These are phyloP conservation scores for Microbotryomycetes sp. DNA, from an alignment of 1,284 basidiomycete species.

Conservation along the genomic window DNA sequence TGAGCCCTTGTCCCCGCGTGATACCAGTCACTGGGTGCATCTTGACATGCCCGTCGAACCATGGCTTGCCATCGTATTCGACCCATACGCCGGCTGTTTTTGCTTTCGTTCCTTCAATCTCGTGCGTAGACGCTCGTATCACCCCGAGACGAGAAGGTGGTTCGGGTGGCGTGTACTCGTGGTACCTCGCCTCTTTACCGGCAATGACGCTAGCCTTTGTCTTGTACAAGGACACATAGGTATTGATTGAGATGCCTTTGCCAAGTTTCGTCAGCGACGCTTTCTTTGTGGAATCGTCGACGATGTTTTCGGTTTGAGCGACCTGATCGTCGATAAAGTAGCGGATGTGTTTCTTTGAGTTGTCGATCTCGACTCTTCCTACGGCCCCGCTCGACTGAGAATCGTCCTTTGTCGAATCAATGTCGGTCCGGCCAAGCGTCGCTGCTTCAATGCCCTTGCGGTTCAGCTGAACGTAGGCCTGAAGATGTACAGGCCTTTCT, in stretches of 20 bases:
- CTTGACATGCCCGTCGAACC: constrained; percentile 11
- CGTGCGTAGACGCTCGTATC: neutral
- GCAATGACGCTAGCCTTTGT: constrained; percentile 2
- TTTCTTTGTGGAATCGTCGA: constrained; percentile 7
- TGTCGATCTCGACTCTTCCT: neutral
- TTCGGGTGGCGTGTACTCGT: constrained; percentile 3
- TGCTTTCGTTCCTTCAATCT: constrained; percentile 5
- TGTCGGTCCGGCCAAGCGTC: constrained; percentile 8
- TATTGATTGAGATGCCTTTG: constrained; percentile 11
- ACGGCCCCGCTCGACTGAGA: constrained; percentile 4
- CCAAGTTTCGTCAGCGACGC: constrained; percentile 1
- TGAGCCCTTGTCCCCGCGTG: constrained; percentile 9
- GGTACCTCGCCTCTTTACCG: constrained; percentile 14
- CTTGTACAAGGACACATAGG: neutral
- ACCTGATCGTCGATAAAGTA: constrained; percentile 1
- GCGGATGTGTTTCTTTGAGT: neutral
- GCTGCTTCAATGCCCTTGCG: constrained; percentile 8
- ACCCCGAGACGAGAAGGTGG: neutral
- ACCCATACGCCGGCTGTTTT: constrained; percentile 7
- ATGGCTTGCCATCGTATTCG: neutral
- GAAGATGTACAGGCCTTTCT: constrained; percentile 6
- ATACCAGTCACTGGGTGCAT: constrained; percentile 15
- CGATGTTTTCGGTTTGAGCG: constrained; percentile 1
- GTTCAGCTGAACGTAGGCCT: constrained; percentile 6
- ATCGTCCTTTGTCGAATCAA: constrained; percentile 9